Evolutionary conservation across 257 asterid genomes (phyloP), one percentile per base, ranked within the genome.

Genomic region (Fraxinus quadrangulata): DNA sequence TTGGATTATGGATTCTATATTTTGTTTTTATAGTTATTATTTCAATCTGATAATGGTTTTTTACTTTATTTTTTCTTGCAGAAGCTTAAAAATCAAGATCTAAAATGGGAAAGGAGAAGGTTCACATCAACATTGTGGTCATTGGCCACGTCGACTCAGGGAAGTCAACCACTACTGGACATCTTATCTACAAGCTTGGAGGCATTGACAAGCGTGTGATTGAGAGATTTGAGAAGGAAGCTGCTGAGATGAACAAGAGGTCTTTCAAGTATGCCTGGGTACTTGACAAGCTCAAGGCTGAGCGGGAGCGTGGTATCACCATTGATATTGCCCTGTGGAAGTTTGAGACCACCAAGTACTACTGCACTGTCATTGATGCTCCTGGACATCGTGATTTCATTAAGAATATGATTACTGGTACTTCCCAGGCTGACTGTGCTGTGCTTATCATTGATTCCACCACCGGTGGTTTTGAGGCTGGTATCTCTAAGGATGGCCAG

Each of bases 401-500:
- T 77, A 89, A 89, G 85, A 89, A 89, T 78, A 87, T 87, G 96
- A 92, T 90, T 68, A 92, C 97, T 74, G 96, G 97, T 17, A 90
- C 96, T 34, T 92, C 96, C 0, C 96, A 92, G 74, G 97, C 97
- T 65, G 96, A 92, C 47, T 92, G 97, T 81, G 97, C 97, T 72
- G 96, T 92, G 19, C 91, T 92, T 1, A 92, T 92, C 79, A 92
- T 92, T 13, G 97, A 92, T 70, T 92, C 97, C 36, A 92, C 97
- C 24, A 92, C 96, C 80, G 97, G 96, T 77, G 96, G 96, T 72
- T 91, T 91, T 56, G 95, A 91, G 82, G 97, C 97, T 75, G 97
- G 97, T 84, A 91, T 91, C 69, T 91, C 97, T 0, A 92, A 92
- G 91, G 97, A 90, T 73, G 97, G 97, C 3, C 97, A 92, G 87